Conservation (phyloP, 805 yeast species). For the Candida ascalaphidarum region DNA sequence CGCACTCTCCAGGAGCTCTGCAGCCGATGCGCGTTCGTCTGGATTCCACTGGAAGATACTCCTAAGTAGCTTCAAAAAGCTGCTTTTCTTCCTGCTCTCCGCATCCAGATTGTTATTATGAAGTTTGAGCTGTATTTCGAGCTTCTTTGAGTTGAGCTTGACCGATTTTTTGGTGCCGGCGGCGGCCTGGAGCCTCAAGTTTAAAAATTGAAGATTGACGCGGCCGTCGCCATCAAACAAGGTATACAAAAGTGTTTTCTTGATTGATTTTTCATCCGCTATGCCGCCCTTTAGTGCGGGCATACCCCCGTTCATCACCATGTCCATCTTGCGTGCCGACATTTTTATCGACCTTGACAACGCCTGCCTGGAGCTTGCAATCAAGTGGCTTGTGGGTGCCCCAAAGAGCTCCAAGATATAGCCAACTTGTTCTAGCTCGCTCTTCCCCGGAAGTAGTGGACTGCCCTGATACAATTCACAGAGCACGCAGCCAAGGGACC, state of each 20-base stretch:
- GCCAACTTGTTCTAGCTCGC: constrained; percentile 41
- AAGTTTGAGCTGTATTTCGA: constrained; percentile 22
- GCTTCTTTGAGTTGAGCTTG: constrained; percentile 17
- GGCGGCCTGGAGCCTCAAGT: constrained; percentile 13
- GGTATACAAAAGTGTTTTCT: constrained; percentile 26
- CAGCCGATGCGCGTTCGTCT: constrained; percentile 6
- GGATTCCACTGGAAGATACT: constrained; percentile 29
- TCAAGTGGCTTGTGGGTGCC: constrained; percentile 32
- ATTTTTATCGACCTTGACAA: constrained; percentile 15
- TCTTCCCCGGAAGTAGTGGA: constrained; percentile 65
- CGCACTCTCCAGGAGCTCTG: constrained; percentile 1
- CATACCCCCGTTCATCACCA: too few species aligned
- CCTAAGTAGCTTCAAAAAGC: constrained; percentile 19
- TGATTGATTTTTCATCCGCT: constrained; percentile 23
- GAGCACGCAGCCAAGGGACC: constrained; percentile 75
- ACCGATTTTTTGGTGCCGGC: constrained; percentile 12
- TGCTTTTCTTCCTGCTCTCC: constrained; percentile 2
- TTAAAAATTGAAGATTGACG: constrained; percentile 24
- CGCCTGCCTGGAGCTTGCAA: constrained; percentile 30
- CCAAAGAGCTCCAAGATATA: constrained; percentile 38
- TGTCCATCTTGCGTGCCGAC: constrained; percentile 1
- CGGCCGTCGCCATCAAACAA: constrained; percentile 32
- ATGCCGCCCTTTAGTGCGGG: too few species aligned
- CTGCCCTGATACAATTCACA: constrained; percentile 57
- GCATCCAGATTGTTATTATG: constrained; percentile 6